Evolutionary conservation across 352 stramenopile genomes (phyloP), one percentile per base, ranked within the genome.

Genomic region (Phytophthora lateralis): DNA sequence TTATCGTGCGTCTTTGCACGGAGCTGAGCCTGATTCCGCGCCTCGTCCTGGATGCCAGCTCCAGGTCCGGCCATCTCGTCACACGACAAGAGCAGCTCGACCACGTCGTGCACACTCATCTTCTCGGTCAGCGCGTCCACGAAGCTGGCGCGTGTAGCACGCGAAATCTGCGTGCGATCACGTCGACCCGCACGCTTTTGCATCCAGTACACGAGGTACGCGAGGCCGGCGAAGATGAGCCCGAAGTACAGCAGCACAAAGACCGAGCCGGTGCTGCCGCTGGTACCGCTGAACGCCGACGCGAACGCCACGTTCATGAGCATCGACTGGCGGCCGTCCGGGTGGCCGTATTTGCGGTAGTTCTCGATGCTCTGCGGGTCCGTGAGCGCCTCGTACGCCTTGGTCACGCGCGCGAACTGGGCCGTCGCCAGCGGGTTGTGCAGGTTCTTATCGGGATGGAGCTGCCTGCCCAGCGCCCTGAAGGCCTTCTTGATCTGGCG

Each of bases 331-430:
- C 56, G 78, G 6, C 87, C 87, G 47, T 96, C 87, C 15, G 87
- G 87, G 55, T 96, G 87, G 21, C 87, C 87, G 54, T 82, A 94
- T 47, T 88, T 88, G 44, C 71, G 75, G 60, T 85, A 96, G 57
- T 96, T 96, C 32, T 82, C 73, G 29, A 94, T 93, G 26, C 70
- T 78, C 3, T 61, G 54, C 3, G 76, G 71, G 69, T 94, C 76
- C 12, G 87, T 94, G 42, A 96, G 81, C 44, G 87, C 83, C 60
- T 96, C 87, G 67, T 96, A 96, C 4, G 87, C 87, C 60, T 96
- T 96, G 35, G 82, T 86, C 14, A 96, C 77, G 46, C 82, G 83
- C 37, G 73, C 58, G 51, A 96, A 96, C 26, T 80, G 69, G 26
- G 67, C 49, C 7, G 76, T 59, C 0, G 73, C 63, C 4, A 44